A percentile compares a stretch with the other conserved stretches of the same genome.
phyloP scores from a whole-genome alignment of 345 rosid genomes.

The Orychophragmus violaceus region DNA sequence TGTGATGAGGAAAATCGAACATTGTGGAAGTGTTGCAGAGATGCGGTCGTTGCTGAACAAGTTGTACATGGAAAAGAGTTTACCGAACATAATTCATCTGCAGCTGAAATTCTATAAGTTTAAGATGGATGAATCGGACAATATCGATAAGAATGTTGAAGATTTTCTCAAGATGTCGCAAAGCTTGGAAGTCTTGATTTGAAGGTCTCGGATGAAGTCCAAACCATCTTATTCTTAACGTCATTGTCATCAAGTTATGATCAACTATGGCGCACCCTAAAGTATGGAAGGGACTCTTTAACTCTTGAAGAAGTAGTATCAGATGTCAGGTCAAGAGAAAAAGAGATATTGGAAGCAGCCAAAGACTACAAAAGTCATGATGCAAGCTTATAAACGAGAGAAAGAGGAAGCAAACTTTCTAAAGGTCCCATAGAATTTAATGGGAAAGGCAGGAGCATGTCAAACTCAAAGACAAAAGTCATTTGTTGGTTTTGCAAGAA shows the following conservation, averaged over 20 bases:
- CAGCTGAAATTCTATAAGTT: background rate
- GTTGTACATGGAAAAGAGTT: no score
- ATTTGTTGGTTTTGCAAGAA: background rate
- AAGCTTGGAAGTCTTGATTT: background rate
- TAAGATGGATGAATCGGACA: background rate
- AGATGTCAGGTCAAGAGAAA: background rate
- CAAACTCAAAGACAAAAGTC: background rate
- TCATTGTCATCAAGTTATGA: background rate
- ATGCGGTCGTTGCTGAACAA: background rate
- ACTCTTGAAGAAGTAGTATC: background rate
- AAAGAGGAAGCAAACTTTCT: background rate
- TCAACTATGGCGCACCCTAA: background rate
- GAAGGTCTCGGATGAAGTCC: background rate
- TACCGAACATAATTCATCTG: background rate
- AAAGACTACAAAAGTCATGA: background rate
- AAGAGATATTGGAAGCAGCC: background rate
- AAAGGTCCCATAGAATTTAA: background rate
- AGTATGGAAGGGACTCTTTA: background rate
- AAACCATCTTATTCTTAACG: background rate
- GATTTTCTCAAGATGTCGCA: background rate
- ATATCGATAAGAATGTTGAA: background rate
- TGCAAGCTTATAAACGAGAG: background rate
- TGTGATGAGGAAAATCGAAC: background rate
- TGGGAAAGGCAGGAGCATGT: background rate
- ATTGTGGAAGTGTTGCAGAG: background rate